Evolutionary conservation across 148 eudicot genomes (phyloP), one percentile per base, ranked within the genome.

Genomic region (Oxyria digyna): DNA sequence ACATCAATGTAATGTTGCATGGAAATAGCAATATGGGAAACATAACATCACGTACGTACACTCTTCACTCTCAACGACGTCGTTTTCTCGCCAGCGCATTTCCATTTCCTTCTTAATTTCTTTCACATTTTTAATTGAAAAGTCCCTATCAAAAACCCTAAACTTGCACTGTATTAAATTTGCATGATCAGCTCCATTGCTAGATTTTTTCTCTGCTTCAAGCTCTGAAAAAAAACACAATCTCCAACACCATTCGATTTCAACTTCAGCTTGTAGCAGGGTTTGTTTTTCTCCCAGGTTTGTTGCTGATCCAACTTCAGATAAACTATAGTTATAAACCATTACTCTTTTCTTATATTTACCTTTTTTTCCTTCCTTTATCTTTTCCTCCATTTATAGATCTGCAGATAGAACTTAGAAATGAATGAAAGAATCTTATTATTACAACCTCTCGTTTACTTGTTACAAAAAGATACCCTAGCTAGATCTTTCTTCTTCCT

Each of bases 1-100:
- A 74, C 69, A 54, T 24, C 33, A 23, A 70, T 71, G 71, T 71
- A 73, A 42, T 12, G 3, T 70, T 75, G 74, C 78, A 75, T 75
- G 78, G 63, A 49, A 70, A 75, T 63, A 2, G 69, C 38, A 40
- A 20, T 18, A 66, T 20, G 27, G 46, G 69, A 66, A 66, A 66
- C 42, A 66, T 66, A 23, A 8, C 3, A 0, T 21, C 27, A 11
- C 31, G 26, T 32, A 26, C 63, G 24, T 35, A 6, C 5, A 15
- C 20, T n/a, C n/a, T n/a, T n/a, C 13, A 12, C 45, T 3, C 8
- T 21, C 46, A 32, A 42, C 74, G 70, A 70, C 74, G 70, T 70
- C 74, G 78, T 71, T 75, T 64, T 54, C 66, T 29, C 31, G 71
- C 52, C 54, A 69, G 62, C 59, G 27, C 59, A 24, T 14, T 24